Base-by-base conservation (phyloP, 345 rosid genomes). In the Lagerstroemia speciosa region DNA sequence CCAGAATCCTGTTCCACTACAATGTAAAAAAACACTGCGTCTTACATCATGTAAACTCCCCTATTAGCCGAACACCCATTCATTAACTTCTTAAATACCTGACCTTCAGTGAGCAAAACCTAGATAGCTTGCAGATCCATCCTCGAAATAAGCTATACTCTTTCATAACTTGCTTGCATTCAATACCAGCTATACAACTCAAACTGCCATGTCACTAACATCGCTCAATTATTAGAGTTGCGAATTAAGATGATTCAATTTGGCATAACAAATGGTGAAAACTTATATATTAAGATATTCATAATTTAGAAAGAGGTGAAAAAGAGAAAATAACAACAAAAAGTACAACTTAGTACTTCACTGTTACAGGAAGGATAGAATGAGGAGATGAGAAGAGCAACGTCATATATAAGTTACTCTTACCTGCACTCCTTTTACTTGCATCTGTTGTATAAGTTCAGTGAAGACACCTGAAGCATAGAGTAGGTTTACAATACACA, bases 381-480 rank as follows among this genome's bases (percentile, higher is more conserved):
- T 11, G 17, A 55, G 8, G 15, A 27, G 24, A 48, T 19, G 12
- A 58, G 4, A 8, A 27, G 29, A 30, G 33, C 29, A 29, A 29
- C 33, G 14, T 27, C 17, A 11, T 0, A 24, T 8, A 24, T 16
- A 55, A 55, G 61, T 10, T 26, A 2, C 33, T 30, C 31, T 69
- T 84, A 93, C 98, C 91, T 93, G 97, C 67, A 87, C 96, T 19
- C 98, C 98, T 78, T 88, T 92, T 67, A 94, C 99, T 83, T 87
- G 96, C 92, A 94, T 91, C 77, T 94, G 99, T 53, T 94, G 99
- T 76, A 91, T 85, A 52, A 94, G 98, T 83, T 94, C 99, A 0
- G 99, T 94, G 83, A 94, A 94, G 22, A 94, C 99, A 75, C 99
- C 99, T 93, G 83, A 24, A 86, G 71, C 33, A 72, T 34, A 75